These are phyloP conservation scores for Pulveroboletus sp. DNA, from an alignment of 768 basidiomycete species.

Conservation along the genomic window DNA sequence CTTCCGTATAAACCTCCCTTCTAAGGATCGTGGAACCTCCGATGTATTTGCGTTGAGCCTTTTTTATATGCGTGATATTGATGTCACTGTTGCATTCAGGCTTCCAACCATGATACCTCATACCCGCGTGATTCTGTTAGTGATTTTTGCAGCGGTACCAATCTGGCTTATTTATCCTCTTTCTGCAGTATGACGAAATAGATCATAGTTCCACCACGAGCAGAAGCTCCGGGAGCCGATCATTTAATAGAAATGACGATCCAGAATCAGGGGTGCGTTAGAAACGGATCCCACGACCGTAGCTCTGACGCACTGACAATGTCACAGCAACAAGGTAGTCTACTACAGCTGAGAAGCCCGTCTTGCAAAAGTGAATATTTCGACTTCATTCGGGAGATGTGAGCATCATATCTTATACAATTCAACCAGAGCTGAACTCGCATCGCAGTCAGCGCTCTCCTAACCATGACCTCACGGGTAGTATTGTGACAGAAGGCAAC, in stretches of 20 bases:
- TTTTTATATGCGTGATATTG: background rate
- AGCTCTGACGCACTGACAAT: too few relatives aligned
- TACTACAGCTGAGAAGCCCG: background rate
- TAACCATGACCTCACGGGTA: slow-evolving; percentile 13
- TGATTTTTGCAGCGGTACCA: background rate
- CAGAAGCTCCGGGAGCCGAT: background rate
- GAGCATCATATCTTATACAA: background rate
- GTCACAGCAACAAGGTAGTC: slow-evolving; percentile 7
- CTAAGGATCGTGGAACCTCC: background rate
- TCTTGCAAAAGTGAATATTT: slow-evolving; percentile 1
- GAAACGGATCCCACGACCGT: background rate
- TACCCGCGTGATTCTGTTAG: background rate
- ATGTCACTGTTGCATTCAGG: background rate
- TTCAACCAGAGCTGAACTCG: background rate
- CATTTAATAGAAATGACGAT: too few relatives aligned
- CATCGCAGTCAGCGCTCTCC: slow-evolving; percentile 9
- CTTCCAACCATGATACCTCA: background rate
- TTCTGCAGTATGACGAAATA: background rate
- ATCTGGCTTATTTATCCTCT: background rate
- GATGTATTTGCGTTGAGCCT: background rate
- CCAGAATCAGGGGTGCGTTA: too few relatives aligned
- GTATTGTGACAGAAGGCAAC: slow-evolving; percentile 5
- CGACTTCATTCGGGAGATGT: slow-evolving; percentile 13
- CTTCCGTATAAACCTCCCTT: background rate
- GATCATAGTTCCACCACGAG: background rate